Conservation (phyloP, 164 flowering plant genomes). For the Nymphaea colorata region DNA sequence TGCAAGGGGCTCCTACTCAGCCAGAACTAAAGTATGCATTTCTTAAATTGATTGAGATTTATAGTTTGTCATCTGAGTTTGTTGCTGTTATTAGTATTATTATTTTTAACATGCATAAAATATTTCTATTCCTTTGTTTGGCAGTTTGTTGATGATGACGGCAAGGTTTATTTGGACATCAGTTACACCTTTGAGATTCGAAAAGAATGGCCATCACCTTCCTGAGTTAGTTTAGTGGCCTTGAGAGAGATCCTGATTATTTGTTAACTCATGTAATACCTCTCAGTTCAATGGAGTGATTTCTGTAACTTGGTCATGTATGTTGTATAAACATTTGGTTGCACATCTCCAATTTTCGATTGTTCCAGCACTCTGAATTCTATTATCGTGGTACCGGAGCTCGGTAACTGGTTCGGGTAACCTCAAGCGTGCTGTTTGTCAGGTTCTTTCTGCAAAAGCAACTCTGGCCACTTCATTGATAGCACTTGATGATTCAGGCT, state of each 20-base stretch:
- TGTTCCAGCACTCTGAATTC: not conserved
- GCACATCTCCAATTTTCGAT: not conserved
- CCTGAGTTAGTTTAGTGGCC: not conserved
- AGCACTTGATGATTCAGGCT: not conserved
- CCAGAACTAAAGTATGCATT: constrained; percentile 33
- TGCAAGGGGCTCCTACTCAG: constrained; percentile 41
- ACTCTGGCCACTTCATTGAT: not conserved
- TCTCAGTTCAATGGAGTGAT: not conserved
- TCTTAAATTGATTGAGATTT: not conserved
- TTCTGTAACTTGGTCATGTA: not conserved
- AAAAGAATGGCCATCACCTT: constrained; percentile 31
- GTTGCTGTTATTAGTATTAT: no score
- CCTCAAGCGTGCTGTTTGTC: not conserved
- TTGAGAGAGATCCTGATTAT: not conserved
- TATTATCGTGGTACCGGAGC: not conserved
- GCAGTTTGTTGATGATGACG: not conserved
- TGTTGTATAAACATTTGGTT: not conserved
- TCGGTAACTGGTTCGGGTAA: not conserved
- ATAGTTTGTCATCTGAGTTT: not conserved
- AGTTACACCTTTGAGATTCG: constrained; percentile 37
- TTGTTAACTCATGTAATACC: not conserved
- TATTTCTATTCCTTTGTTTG: not conserved
- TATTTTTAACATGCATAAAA: not conserved
- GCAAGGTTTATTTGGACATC: not conserved
- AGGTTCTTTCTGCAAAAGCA: not conserved